Base-by-base conservation (phyloP, 129 eudicot genomes). In the Flaveria trinervia region DNA sequence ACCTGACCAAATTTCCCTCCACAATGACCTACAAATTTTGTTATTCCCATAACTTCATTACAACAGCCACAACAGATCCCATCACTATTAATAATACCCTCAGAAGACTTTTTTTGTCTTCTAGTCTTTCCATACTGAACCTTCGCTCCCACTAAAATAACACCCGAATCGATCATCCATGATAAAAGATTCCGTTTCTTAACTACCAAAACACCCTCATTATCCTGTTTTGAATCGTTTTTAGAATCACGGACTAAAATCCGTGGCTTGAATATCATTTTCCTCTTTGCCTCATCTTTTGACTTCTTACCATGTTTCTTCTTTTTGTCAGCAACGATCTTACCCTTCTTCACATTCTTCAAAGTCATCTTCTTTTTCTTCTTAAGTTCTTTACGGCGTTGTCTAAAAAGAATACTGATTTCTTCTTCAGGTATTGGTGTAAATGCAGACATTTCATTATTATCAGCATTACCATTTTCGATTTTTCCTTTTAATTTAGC, bases 81-180 rank as follows among this genome's bases (percentile, higher is more conserved):
- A 43, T 91, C 92, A 72, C 77, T 73, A 44, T 85, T 86, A 77
- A 91, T 65, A 61, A 57, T 84, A 6, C 98, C 98, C 79, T 89
- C 91, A 55, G 52, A 82, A 67, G 80, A 43, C 23, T 46, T 60
- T 61, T 57, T 81, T 44, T 71, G 77, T 75, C 80, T 82, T 43
- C 83, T 60, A 22, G 82, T 70, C 73, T 84, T 81, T 82, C 82
- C 82, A 52, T 89, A 94, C 39, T 82, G 78, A 75, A 94, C 93
- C 85, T 89, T 84, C 49, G 61, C 77, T 68, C 84, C 88, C 65
- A 68, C 78, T 54, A 68, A 68, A 70, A 87, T 70, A 71, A 85
- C 84, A 54, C 93, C 93, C n/a, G 78, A 72, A 75, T 94, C 96
- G 78, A 94, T 85, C 98, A 94, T 86, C 97, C 97, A 94, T 0